These are phyloP conservation scores for Trichomonas tenax DNA, from an alignment of 208 protist species.

Conservation along the genomic window DNA sequence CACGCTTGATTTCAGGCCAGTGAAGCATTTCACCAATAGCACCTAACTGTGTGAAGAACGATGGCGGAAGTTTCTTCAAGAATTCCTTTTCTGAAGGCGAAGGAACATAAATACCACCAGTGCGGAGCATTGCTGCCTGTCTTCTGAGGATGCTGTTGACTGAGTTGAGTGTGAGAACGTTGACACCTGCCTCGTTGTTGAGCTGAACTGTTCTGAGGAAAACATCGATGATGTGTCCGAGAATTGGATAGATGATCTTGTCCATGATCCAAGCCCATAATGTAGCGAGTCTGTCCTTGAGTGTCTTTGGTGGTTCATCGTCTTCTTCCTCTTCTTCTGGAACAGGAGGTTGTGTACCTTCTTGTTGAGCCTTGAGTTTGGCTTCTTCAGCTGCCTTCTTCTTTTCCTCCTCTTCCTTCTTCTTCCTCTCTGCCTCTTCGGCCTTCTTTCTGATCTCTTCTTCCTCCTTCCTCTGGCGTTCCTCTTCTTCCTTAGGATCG, in stretches of 20 bases:
- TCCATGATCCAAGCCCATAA: not conserved
- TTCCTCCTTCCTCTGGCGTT: not conserved
- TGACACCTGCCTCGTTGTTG: not conserved
- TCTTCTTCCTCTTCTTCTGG: not conserved
- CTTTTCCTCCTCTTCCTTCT: not conserved
- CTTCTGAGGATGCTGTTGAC: not conserved
- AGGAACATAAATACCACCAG: not conserved
- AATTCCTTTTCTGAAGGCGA: not conserved
- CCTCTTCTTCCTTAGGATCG: not conserved
- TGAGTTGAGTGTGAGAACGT: not conserved
- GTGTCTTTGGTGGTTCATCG: not conserved
- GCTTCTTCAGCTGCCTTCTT: not conserved
- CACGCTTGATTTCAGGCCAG: not conserved
- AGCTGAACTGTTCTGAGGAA: not conserved
- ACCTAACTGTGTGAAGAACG: not conserved
- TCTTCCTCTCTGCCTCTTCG: not conserved
- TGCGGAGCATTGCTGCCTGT: too few species aligned
- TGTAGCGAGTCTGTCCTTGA: not conserved
- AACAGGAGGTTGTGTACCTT: not conserved
- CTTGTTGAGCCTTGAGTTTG: not conserved
- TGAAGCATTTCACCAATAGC: not conserved
- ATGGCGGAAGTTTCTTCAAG: not conserved
- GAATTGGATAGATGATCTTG: not conserved
- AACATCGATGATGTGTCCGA: not conserved
- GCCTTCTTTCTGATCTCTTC: not conserved